Percentiles rank a stretch among this genome's conserved stretches.
Conservation (phyloP, 1,284 basidiomycete species). For the Cerioporus squamosus region DNA sequence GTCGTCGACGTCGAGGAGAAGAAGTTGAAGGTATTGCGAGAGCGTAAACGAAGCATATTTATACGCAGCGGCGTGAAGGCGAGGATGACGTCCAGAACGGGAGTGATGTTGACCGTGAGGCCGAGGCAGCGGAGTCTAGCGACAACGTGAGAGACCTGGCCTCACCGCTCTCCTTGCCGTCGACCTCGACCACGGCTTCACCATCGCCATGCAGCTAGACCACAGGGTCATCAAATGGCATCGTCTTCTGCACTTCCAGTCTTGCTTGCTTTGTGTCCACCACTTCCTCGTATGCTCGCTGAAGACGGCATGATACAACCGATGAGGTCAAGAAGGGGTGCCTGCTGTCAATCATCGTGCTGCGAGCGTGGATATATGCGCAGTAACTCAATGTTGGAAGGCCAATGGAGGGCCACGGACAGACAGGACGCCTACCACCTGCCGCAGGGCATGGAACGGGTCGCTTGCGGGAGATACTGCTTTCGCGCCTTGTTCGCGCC, state of each 20-base stretch:
- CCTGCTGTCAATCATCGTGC: no score
- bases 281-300: slow-evolving; percentile 6
- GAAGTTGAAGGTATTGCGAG: not conserved
- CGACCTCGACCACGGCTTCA: slow-evolving; percentile 8
- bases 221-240: not conserved
- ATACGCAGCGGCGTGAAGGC: slow-evolving; percentile 5
- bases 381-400: not conserved
- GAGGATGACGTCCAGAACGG: not conserved
- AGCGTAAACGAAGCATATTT: slow-evolving; percentile 5
- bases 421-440: slow-evolving; percentile 45
- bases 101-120: not conserved
- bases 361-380: not conserved
- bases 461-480: slow-evolving; percentile 47
- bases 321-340: slow-evolving; percentile 34
- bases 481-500: slow-evolving; percentile 35
- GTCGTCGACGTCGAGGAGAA: not conserved
- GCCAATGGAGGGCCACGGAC: not conserved
- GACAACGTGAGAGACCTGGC: not conserved
- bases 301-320: no score
- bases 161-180: not conserved
- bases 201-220: not conserved
- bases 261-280: slow-evolving; percentile 12
- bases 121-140: not conserved
- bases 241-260: slow-evolving; percentile 2
- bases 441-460: slow-evolving; percentile 46